Conservation (phyloP, 2,329 filamentous ascomycete species). For the Diaporthe vexans region DNA sequence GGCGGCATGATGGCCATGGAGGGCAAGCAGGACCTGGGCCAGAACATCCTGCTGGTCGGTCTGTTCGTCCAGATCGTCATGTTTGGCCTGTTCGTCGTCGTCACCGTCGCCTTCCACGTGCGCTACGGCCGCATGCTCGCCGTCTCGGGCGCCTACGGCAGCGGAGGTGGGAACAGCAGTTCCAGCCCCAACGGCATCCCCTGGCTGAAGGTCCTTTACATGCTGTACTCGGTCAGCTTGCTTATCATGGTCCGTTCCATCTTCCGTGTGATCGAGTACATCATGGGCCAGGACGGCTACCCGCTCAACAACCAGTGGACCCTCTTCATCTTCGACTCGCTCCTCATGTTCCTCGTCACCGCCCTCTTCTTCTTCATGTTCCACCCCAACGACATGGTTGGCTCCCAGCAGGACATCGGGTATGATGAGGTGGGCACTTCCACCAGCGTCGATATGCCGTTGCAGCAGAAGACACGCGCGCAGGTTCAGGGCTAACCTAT, state of each 20-base stretch:
- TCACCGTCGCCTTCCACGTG: conserved; percentile 64
- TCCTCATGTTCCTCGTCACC: conserved; percentile 46
- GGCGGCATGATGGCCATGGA: conserved; percentile 52
- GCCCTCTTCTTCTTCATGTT: conserved; percentile 42
- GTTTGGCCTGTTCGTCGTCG: conserved; percentile 68
- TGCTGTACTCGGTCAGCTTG: conserved; percentile 43
- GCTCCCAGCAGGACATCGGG: background rate
- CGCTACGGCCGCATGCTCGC: conserved; percentile 45
- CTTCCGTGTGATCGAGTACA: conserved; percentile 57
- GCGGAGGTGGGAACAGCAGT: background rate
- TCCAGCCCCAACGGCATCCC: conserved; percentile 42
- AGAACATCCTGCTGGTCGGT: conserved; percentile 68
- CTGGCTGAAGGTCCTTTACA: conserved; percentile 46
- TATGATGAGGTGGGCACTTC: conserved; percentile 17
- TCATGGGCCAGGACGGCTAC: conserved; percentile 49
- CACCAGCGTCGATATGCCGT: conserved; percentile 25
- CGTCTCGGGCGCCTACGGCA: conserved; percentile 34
- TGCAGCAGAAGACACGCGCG: conserved; percentile 1
- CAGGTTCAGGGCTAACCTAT: background rate
- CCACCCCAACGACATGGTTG: conserved; percentile 23
- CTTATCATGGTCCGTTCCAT: conserved; percentile 56
- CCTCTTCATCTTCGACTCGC: conserved; percentile 52
- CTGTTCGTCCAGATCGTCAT: conserved; percentile 69
- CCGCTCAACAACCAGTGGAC: conserved; percentile 48
- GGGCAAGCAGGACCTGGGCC: conserved; percentile 52